These are phyloP conservation scores for Zizania latifolia DNA, from an alignment of 176 grass and related monocot species.

Conservation along the genomic window DNA sequence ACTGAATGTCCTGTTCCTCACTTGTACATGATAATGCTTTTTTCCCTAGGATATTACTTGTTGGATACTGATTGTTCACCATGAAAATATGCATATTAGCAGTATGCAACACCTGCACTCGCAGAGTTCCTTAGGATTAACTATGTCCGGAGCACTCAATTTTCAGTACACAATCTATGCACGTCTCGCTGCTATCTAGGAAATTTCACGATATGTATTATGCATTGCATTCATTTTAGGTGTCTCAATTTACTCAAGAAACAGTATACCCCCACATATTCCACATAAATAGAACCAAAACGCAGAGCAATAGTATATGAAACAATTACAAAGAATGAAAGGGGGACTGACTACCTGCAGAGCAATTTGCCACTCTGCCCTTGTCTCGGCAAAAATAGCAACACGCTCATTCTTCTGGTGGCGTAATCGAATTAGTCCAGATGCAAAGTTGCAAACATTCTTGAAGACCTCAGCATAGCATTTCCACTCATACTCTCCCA, in stretches of 20 bases:
- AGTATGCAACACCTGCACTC: background rate
- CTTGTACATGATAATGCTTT: constrained; percentile 18
- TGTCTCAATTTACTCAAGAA: background rate
- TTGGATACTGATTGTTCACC: background rate
- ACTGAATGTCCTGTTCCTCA: background rate
- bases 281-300: constrained; percentile 4
- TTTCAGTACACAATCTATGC: background rate
- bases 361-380: constrained; percentile 84
- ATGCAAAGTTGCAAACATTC: constrained; percentile 67
- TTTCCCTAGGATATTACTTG: background rate
- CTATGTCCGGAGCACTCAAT: background rate
- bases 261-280: background rate
- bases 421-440: constrained; percentile 67
- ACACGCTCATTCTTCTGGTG: constrained; percentile 58
- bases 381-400: constrained; percentile 93
- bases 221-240: background rate
- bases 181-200: background rate
- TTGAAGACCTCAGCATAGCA: constrained; percentile 79
- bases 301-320: background rate
- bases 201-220: background rate
- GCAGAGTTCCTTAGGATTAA: background rate
- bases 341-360: constrained; percentile 62
- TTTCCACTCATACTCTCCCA: constrained; percentile 88
- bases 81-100: background rate
- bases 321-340: background rate